phyloP scores from a whole-genome alignment of 2,329 filamentous ascomycete genomes.

The Claviceps digitariae region DNA sequence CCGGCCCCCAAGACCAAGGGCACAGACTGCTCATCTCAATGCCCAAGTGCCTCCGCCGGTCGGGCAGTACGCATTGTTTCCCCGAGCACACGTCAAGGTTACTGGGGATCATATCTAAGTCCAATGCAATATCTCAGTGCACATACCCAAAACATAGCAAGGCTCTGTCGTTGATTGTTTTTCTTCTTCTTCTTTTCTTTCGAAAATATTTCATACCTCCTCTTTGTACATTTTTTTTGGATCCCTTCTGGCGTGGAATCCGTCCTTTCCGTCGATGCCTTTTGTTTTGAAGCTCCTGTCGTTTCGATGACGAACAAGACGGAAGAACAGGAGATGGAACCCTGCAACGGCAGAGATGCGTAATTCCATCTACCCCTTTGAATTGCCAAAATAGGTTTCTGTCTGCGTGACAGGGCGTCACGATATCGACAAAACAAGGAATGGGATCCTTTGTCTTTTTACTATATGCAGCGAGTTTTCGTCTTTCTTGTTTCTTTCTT shows the following conservation, averaged over 20 bases:
- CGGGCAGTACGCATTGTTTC: slow-evolving; percentile 35
- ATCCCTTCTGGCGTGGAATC: not conserved
- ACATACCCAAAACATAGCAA: not conserved
- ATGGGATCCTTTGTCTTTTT: not conserved
- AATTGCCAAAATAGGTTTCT: not conserved
- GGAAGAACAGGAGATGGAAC: not conserved
- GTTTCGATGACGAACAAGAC: not conserved
- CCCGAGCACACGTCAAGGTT: slow-evolving; percentile 20
- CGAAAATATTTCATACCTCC: not conserved
- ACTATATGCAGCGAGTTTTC: not conserved
- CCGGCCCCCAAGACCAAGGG: slow-evolving; percentile 24
- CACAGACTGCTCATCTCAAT: slow-evolving; percentile 33
- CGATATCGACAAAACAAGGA: not conserved
- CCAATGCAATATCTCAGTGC: not conserved
- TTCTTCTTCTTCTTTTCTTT: not conserved
- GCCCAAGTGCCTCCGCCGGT: slow-evolving; percentile 27
- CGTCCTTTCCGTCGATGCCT: not conserved
- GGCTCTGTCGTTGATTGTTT: not conserved
- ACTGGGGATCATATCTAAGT: slow-evolving; percentile 20
- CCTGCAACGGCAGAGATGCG: not conserved
- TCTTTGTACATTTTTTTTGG: not conserved
- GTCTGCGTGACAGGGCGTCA: too few relatives aligned
- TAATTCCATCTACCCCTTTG: not conserved
- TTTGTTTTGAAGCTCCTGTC: not conserved
- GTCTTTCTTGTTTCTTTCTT: not conserved